Percentiles rank a stretch among this genome's conserved stretches.
Conservation (phyloP, 345 rosid genomes). For the Physaria fendleri region DNA sequence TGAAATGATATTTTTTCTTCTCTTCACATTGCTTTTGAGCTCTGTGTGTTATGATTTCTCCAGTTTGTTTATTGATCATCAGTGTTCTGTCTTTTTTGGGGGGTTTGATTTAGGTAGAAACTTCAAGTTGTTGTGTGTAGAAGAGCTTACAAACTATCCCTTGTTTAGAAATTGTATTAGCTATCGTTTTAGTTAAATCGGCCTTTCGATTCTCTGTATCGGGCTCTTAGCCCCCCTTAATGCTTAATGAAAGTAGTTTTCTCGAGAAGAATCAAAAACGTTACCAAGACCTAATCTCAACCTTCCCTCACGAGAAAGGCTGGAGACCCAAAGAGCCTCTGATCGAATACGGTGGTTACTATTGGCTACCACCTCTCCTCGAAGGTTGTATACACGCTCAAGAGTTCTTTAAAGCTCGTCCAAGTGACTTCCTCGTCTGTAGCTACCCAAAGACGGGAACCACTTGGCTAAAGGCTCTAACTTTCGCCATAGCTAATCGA, state of each 20-base stretch:
- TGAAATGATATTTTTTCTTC: not conserved
- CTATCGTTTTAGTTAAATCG: too few species aligned
- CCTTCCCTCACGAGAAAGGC: constrained; percentile 31
- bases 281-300: constrained; percentile 27
- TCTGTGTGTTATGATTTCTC: not conserved
- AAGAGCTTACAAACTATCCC: too few species aligned
- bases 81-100: not conserved
- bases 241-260: too few species aligned
- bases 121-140: not conserved
- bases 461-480: constrained; percentile 37
- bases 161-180: too few species aligned
- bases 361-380: constrained; percentile 22
- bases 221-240: too few species aligned
- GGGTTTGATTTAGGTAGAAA: not conserved
- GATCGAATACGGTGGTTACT: constrained; percentile 26
- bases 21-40: not conserved
- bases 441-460: constrained; percentile 36
- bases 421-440: constrained; percentile 28
- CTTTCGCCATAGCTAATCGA: constrained; percentile 29
- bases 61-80: not conserved
- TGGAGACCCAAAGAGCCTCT: constrained; percentile 25
- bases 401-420: constrained; percentile 19
- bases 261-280: constrained; percentile 24
- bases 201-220: too few species aligned
- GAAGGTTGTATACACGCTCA: constrained; percentile 29